A percentile compares a stretch with the other conserved stretches of the same genome.
Conservation (phyloP, 2,329 filamentous ascomycete genomes). For the Passalora sequoiae region DNA sequence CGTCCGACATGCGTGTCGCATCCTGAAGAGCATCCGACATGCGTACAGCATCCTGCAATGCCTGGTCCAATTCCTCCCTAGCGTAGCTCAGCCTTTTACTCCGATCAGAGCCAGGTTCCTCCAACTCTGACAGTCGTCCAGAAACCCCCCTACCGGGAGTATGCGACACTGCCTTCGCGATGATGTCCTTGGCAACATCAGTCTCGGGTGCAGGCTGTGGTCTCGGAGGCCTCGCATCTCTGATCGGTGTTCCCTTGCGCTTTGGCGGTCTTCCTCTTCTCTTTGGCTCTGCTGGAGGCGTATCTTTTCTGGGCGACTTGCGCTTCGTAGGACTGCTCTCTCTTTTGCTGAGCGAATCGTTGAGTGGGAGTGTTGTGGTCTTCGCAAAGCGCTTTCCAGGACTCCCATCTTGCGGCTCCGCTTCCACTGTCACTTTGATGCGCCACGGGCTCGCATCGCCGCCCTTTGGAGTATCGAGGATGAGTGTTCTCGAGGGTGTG, state of each 20-base stretch:
- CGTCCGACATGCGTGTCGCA: conserved; percentile 20
- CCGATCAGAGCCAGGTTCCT: conserved; percentile 16
- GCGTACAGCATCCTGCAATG: conserved; percentile 30
- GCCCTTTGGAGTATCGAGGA: conserved; percentile 39
- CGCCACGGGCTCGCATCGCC: conserved; percentile 43
- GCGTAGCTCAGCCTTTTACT: conserved; percentile 26
- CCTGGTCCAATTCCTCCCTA: conserved; percentile 30
- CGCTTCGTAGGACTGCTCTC: conserved; percentile 22
- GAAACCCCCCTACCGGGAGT: conserved; percentile 13
- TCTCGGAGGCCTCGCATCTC: conserved; percentile 10
- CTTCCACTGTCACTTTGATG: conserved; percentile 48
- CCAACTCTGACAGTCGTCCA: conserved; percentile 15
- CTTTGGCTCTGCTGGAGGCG: background rate
- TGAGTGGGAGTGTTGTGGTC: conserved; percentile 41
- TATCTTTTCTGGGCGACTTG: conserved; percentile 4
- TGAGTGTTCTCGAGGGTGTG: conserved; percentile 43
- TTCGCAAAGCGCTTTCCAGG: conserved; percentile 19
- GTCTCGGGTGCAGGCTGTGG: conserved; percentile 3
- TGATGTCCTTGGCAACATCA: background rate
- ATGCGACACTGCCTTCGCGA: conserved; percentile 7
- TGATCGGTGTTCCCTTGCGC: conserved; percentile 29
- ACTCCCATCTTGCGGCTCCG: conserved; percentile 37
- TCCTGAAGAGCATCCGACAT: conserved; percentile 25
- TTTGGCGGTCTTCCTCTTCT: conserved; percentile 19
- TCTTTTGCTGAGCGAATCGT: conserved; percentile 26